Evolutionary conservation across 306 rosid species (phyloP), one percentile per base, ranked within the genome.

Genomic region (Begonia peltatifolia): DNA sequence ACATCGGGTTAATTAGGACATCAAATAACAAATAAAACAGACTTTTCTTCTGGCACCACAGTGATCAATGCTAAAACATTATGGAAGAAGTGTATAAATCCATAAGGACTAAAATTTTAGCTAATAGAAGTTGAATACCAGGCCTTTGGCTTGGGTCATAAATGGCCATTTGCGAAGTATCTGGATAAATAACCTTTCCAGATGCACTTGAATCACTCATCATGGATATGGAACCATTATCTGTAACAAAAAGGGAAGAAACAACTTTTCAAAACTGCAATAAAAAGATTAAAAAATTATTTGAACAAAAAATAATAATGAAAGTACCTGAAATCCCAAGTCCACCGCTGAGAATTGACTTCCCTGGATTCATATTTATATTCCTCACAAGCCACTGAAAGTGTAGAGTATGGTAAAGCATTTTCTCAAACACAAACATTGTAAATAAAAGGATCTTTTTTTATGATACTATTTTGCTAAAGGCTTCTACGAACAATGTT

Each of bases 71-170:
- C 38, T 30, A 30, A 30, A 30, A 30, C 38, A 4, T 4, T 30
- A 30, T 5, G 9, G 38, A 5, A 30, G 38, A 30, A 30, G 38
- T 5, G 38, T 7, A 20, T 20, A 30, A 30, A 30, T 30, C 38
- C 6, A 30, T 7, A 30, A 30, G 38, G 9, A 30, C 9, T 30
- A 6, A 30, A 30, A 30, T 30, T 30, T 3, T 30, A 30, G 6
- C 3, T 3, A 30, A 30, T 30, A 30, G 38, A 4, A 4, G 38
- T n/a, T 46, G 12, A 64, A 11, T 77, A 80, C 97, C 85, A 14
- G 84, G 80, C 61, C 71, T 85, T 52, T 80, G 83, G 66, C 80
- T 79, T 22, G 97, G 95, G 70, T 90, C 95, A 72, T 82, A 89
- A 50, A 85, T 44, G 58, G 66, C 65, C 97, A 84, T 85, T 79